Evolutionary conservation across 306 rosid genomes (phyloP).

Genomic region (Abrus pulchellus): DNA sequence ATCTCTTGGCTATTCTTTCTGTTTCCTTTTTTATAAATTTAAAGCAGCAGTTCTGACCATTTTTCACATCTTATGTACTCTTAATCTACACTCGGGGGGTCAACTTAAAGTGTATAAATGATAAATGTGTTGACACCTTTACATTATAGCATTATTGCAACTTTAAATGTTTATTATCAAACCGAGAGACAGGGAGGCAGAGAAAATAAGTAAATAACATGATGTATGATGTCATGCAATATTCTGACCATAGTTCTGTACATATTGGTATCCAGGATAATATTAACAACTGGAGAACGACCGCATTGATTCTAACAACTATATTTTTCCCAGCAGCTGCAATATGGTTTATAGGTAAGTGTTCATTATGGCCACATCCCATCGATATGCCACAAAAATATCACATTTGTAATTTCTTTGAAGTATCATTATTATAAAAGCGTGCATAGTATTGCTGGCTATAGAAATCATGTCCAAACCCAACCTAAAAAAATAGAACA

Average conservation of each 20-base stretch:
- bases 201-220: not conserved
- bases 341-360: constrained; percentile 84
- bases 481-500: not conserved
- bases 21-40: not conserved
- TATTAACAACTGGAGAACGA: constrained; percentile 80
- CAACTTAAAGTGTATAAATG: no score
- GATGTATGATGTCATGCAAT: not conserved
- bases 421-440: not conserved
- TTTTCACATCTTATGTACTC: not conserved
- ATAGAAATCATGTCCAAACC: not conserved
- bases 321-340: constrained; percentile 76
- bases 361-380: constrained; percentile 15
- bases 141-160: not conserved
- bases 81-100: not conserved
- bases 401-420: constrained; percentile 8
- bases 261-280: constrained; percentile 65
- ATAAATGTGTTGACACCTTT: not conserved
- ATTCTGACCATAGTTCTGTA: constrained; percentile 1
- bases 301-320: constrained; percentile 77
- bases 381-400: constrained; percentile 26
- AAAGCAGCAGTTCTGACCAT: not conserved
- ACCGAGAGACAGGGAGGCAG: not conserved
- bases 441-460: not conserved
- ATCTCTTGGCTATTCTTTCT: not conserved
- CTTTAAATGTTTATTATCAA: not conserved